Base-by-base conservation (phyloP, 106 monocot species). In the Acorus calamus region DNA sequence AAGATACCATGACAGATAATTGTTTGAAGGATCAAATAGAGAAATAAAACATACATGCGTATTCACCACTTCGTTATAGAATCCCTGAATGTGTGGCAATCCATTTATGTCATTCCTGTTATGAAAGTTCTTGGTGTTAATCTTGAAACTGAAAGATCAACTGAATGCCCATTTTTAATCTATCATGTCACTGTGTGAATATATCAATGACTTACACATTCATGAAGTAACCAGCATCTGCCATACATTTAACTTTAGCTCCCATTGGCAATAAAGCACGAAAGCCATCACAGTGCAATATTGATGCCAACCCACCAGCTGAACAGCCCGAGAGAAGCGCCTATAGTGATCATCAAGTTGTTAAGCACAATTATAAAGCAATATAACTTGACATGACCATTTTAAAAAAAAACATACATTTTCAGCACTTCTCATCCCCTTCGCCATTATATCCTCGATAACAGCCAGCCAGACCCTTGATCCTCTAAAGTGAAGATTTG, bases 181-280 rank as follows among this genome's bases (percentile, higher is more conserved):
- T 49, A 47, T 8, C 11, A 8, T n/a, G 7, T 10, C 9, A 45
- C 14, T 72, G 28, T 8, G 51, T n/a, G 5, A 46, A 6, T 4
- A n/a, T 4, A 47, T 43, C 7, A 4, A 28, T 10, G 63, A 7
- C 86, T 81, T 74, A 98, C 92, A 59, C 88, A 71, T 92, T 81
- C 56, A 98, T 83, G 56, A 98, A 92, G 61, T 71, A 98, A 55
- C 98, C 98, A 56, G 98, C 98, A 88, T 98, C 98, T 56, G 91
- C 78, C 54, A 98, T 70, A 66, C 98, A 98, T 84, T 88, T 98
- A 63, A 98, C 88, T 13, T 73, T 88, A 8, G 98, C 55, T 14
- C 61, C 73, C 9, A 57, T 59, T 2, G 98, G 98, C 28, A 98
- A 59, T 63, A 92, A 87, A 60, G 78, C 63, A 28, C 57, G 85